Evolutionary conservation across 2,329 filamentous ascomycete species (phyloP), one percentile per base, ranked within the genome.

Genomic region (Phaeosphaeria sp.): DNA sequence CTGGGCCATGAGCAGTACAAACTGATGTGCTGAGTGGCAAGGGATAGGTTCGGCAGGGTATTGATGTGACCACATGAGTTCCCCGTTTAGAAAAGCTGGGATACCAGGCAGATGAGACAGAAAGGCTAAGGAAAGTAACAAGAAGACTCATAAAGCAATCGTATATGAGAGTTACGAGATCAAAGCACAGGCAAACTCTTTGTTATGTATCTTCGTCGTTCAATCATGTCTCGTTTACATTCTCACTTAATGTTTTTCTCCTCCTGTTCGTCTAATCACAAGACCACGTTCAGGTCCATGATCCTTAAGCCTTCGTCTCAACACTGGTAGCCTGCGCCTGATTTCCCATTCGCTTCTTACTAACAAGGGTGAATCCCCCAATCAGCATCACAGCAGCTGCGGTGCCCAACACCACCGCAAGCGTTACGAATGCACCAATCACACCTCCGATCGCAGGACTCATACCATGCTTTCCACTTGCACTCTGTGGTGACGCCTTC

Each of bases 361-460:
- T 85, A 3, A 85, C 82, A n/a, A 89, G 69, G 58, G 84, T 82
- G 61, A 87, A 82, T 0, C 87, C 87, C 61, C 82, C 85, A 7
- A 85, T 53, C 44, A 87, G 60, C 74, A 89, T 74, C 20, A 87
- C 63, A 1, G 78, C 82, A 63, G 85, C 83, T 11, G 86, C 53
- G 11, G 56, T 57, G 0, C 84, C 86, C 44, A 89, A 66, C n/a
- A 90, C 79, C 11, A 89, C 86, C 22, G 81, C 87, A 40, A 91
- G 73, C 1, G 88, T 89, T 18, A 90, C 87, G 82, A 90, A 85
- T 0, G 88, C 88, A 36, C 88, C 88, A 69, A 96, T 93, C 5
- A 94, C 91, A 51, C 92, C 92, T 0, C 91, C 92, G n/a, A 93
- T 87, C 6, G 86, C 83, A 39, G 83, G 86, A 50, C 89, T 90